Evolutionary conservation across 208 protist species (phyloP), one percentile per base, ranked within the genome.

Genomic region (Leptomonas pyrrhocoris): DNA sequence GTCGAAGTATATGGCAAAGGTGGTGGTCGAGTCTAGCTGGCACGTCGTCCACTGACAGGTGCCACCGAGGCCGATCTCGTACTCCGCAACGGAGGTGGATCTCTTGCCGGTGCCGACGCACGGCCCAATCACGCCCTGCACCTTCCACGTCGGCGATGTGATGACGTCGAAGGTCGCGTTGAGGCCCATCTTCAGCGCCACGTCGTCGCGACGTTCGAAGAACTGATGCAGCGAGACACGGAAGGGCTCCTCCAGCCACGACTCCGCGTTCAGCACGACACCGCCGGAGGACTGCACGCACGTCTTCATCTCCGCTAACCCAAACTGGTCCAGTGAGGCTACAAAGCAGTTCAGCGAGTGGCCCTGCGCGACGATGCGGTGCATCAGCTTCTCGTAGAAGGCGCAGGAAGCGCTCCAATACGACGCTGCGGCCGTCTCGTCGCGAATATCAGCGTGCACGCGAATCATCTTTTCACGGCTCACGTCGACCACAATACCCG

Each of bases 1-100:
- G 74, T 99, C 98, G 79, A 99, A 99, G 79, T 98, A 99, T 50
- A 99, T 80, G 42, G 97, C 97, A 63, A 99, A 84, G 45, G 98
- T 98, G 8, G 94, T 98, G 27, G 72, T 84, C 19, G 89, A 81
- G 77, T 99, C 94, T 8, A 99, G 70, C 63, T 92, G 90, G 70
- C 93, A 96, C n/a, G 99, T 85, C 21, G 92, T 96, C 98, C 99
- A 99, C 74, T 98, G 90, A 73, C 83, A 95, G 25, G 99, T 99
- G 43, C 96, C 97, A 45, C 98, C 98, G 49, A 98, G 77, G 27
- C 99, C 99, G 59, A 99, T 94, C 59, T 97, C 93, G 45, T 74
- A 80, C 28, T 97, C 92, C 7, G 85, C 79, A 19, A 98, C 90
- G 5, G 81, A 94, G 4, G 86, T 61, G 9, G 83, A 89, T 76